These are phyloP conservation scores for Saccharomyces hybrid DNA, from an alignment of 1,139 yeast species.

Conservation along the genomic window DNA sequence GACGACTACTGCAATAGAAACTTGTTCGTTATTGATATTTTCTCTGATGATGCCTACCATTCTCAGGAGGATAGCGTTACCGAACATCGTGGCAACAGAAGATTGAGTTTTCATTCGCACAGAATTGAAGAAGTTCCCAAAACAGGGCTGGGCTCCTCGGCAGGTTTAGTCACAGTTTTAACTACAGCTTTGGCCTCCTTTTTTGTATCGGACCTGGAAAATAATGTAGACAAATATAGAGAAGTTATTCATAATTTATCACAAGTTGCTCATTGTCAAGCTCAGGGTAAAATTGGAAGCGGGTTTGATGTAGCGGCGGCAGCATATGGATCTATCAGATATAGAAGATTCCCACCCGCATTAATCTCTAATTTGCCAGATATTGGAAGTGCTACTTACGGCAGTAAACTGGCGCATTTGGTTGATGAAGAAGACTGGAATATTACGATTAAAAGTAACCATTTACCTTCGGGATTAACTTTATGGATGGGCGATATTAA, in stretches of 20 bases:
- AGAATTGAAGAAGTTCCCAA: conserved; percentile 72
- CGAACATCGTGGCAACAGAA: conserved; percentile 33
- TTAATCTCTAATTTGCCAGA: conserved; percentile 39
- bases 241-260: conserved; percentile 66
- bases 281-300: conserved; percentile 91
- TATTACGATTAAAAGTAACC: conserved; percentile 44
- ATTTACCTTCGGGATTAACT: conserved; percentile 58
- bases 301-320: conserved; percentile 98
- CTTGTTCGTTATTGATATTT: conserved; percentile 50
- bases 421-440: conserved; percentile 52
- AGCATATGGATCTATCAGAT: conserved; percentile 78
- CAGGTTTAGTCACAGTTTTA: conserved; percentile 80
- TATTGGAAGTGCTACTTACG: conserved; percentile 9
- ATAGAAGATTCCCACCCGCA: conserved; percentile 59
- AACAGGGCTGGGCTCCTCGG: conserved; percentile 94
- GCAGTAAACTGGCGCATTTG: conserved; percentile 32
- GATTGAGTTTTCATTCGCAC: conserved; percentile 52
- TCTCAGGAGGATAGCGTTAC: conserved; percentile 48
- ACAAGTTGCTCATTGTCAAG: conserved; percentile 85
- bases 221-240: conserved; percentile 19
- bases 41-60: conserved; percentile 85
- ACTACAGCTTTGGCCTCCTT: conserved; percentile 58
- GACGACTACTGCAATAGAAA: neutral
- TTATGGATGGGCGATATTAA: conserved; percentile 87
- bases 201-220: conserved; percentile 35